Conservation (phyloP, 768 basidiomycete species). For the Russula dissimulans region DNA sequence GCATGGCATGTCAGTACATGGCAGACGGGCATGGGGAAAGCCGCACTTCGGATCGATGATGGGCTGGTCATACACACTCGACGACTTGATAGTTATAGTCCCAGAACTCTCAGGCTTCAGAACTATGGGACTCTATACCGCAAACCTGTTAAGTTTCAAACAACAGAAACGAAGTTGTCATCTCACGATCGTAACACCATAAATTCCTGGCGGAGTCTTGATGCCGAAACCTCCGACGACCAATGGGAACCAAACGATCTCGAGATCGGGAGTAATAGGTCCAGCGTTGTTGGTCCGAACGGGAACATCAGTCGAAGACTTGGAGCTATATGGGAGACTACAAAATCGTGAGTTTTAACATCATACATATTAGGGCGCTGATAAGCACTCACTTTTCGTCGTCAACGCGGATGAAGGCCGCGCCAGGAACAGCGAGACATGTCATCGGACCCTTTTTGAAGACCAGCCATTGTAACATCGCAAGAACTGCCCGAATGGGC, state of each 20-base stretch:
- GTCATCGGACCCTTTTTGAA: conserved; percentile 14
- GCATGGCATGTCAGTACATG: neutral
- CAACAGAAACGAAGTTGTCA: no score
- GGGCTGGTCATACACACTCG: conserved; percentile 9
- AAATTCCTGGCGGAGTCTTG: conserved; percentile 2
- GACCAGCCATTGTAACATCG: conserved; percentile 6
- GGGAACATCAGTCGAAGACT: conserved; percentile 1
- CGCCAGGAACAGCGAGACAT: conserved; percentile 3
- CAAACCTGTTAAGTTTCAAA: neutral
- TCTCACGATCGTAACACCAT: conserved; percentile 12
- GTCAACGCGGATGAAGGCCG: conserved; percentile 15
- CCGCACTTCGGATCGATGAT: conserved; percentile 16
- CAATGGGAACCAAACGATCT: conserved; percentile 12
- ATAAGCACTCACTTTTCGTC: conserved; percentile 7
- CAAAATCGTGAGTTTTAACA: neutral
- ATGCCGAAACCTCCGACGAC: neutral
- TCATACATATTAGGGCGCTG: neutral
- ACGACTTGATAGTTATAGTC: conserved; percentile 5
- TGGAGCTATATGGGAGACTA: conserved; percentile 11
- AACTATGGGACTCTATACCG: neutral
- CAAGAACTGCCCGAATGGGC: conserved; percentile 1
- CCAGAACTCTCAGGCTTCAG: conserved; percentile 17
- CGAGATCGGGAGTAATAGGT: conserved; percentile 13
- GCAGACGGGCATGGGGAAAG: neutral
- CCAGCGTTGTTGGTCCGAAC: conserved; percentile 6